Evolutionary conservation across 169 alveolate genomes (phyloP).

Genomic region (Babesia bovis): DNA sequence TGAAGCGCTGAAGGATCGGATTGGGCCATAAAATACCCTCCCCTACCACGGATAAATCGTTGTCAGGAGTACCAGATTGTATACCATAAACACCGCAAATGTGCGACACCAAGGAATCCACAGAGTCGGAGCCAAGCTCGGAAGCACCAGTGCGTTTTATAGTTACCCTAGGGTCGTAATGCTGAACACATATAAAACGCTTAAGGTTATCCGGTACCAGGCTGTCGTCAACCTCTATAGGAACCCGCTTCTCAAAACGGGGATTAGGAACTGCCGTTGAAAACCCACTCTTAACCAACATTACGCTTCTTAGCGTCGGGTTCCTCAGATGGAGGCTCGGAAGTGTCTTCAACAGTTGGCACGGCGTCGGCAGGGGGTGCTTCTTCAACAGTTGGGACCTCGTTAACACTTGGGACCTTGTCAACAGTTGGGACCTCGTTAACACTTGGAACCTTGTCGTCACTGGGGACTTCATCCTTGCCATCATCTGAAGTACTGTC

Average conservation of each 20-base stretch:
- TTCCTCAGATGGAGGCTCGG: slow-evolving; percentile 20
- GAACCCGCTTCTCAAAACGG: slow-evolving; percentile 59
- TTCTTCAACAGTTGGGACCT: too few relatives aligned
- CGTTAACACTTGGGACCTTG: too few relatives aligned
- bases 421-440: too few relatives aligned
- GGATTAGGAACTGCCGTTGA: background rate
- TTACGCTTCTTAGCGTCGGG: slow-evolving; percentile 23
- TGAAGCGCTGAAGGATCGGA: slow-evolving; percentile 56
- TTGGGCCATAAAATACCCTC: slow-evolving; percentile 71
- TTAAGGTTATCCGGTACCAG: slow-evolving; percentile 63
- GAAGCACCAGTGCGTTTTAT: slow-evolving; percentile 69
- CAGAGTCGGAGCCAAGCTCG: slow-evolving; percentile 50
- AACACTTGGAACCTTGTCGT: too few relatives aligned
- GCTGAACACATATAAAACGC: slow-evolving; percentile 61
- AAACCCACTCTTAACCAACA: too few relatives aligned
- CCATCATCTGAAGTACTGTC: background rate
- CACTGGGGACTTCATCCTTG: too few relatives aligned
- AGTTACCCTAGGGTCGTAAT: slow-evolving; percentile 63
- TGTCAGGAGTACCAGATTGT: slow-evolving; percentile 3
- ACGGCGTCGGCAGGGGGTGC: too few relatives aligned
- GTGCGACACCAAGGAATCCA: slow-evolving; percentile 20
- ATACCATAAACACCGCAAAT: slow-evolving; percentile 4
- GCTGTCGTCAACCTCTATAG: slow-evolving; percentile 56
- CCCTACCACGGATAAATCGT: slow-evolving; percentile 24
- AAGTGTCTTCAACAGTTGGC: too few relatives aligned